Percentiles rank a stretch among this genome's conserved stretches.
Conservation (phyloP, 805 yeast genomes). For the Brettanomyces bruxellensis region DNA sequence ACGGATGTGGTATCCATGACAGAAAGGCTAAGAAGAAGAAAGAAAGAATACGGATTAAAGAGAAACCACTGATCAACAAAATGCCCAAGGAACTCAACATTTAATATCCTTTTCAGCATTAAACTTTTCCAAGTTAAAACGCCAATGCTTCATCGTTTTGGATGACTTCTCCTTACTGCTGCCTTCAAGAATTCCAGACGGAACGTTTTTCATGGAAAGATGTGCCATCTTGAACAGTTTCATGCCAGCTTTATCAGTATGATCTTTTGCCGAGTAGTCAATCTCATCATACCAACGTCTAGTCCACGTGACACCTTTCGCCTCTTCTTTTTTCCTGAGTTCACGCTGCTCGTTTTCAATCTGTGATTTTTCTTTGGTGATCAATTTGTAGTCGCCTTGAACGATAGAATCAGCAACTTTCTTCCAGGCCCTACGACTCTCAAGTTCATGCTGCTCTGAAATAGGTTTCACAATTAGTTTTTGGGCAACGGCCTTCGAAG, state of each 20-base stretch:
- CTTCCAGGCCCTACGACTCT: constrained; percentile 83
- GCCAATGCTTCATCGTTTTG: constrained; percentile 54
- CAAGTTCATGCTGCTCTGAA: constrained; percentile 71
- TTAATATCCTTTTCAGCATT: constrained; percentile 50
- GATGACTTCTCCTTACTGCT: constrained; percentile 40
- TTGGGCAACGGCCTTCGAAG: constrained; percentile 39
- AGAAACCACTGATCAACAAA: not conserved
- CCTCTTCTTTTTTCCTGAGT: constrained; percentile 63
- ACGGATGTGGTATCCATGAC: not conserved
- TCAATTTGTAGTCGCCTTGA: constrained; percentile 63
- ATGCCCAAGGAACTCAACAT: constrained; percentile 17
- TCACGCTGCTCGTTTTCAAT: constrained; percentile 85
- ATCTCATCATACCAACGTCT: constrained; percentile 70
- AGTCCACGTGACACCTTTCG: constrained; percentile 58
- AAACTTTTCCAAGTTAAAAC: constrained; percentile 49
- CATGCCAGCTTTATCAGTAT: constrained; percentile 22
- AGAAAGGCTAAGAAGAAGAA: not conserved
- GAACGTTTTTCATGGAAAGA: constrained; percentile 54
- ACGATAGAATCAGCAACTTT: constrained; percentile 84
- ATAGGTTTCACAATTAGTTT: constrained; percentile 69
- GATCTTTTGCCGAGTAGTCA: constrained; percentile 26
- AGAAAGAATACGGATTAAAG: not conserved
- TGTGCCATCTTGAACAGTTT: constrained; percentile 38
- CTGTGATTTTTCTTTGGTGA: constrained; percentile 63
- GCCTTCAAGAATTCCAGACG: constrained; percentile 46